Evolutionary conservation across 176 grass and related monocot species (phyloP).

Genomic region (Melocanna baccifera): DNA sequence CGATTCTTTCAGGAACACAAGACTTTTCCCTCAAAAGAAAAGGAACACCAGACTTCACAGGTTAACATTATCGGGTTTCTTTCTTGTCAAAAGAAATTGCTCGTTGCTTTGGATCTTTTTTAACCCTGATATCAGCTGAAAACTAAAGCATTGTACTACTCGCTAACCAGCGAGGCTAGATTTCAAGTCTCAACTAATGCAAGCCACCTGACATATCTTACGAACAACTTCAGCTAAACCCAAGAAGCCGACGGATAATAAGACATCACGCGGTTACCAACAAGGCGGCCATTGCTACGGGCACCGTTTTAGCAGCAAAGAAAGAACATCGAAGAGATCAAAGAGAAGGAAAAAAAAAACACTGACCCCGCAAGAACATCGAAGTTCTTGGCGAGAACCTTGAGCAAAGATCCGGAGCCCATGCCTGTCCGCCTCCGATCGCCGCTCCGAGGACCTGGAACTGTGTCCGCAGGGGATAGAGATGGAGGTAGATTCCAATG

Average conservation of each 20-base stretch:
- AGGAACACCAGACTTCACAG: background rate
- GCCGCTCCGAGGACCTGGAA: background rate
- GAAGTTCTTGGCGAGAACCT: constrained; percentile 62
- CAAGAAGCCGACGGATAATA: background rate
- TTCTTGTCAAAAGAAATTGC: background rate
- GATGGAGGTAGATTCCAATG: background rate
- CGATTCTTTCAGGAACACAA: background rate
- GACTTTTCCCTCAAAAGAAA: background rate
- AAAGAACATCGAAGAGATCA: background rate
- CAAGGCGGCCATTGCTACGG: background rate
- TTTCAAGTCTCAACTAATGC: background rate
- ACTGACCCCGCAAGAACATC: constrained; percentile 70
- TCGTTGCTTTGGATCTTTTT: no score
- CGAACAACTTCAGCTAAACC: background rate
- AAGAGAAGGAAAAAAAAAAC: background rate
- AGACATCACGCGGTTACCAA: background rate
- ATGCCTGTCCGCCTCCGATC: background rate
- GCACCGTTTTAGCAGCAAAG: background rate
- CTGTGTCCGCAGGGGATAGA: background rate
- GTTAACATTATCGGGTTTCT: background rate
- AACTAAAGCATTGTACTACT: background rate
- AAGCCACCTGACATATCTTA: background rate
- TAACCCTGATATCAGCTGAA: background rate
- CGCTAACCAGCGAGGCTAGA: background rate
- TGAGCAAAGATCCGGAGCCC: constrained; percentile 61